Conservation (phyloP, 192 early-diverging fungal genomes). For the Diversispora epigaea region DNA sequence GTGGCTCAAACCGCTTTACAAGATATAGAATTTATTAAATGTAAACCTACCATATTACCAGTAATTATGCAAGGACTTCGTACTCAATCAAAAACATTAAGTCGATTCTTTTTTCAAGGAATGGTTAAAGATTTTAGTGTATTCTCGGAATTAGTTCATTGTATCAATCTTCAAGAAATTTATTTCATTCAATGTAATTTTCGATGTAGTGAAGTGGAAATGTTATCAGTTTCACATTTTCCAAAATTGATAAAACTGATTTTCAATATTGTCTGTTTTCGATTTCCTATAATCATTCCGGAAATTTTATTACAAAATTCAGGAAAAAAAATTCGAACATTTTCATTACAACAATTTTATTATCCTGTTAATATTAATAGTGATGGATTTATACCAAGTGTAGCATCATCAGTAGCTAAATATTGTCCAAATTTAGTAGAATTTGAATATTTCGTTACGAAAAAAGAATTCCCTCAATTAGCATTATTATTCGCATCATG, state of each 20-base stretch:
- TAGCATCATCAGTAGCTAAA: background rate
- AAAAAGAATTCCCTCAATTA: background rate
- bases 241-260: background rate
- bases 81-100: slow-evolving; percentile 1
- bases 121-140: slow-evolving; percentile 8
- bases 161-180: background rate
- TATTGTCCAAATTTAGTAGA: slow-evolving; percentile 8
- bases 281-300: background rate
- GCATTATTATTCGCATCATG: slow-evolving; percentile 4
- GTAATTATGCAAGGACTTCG: slow-evolving; percentile 11
- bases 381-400: background rate
- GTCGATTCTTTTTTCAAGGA: slow-evolving; percentile 3
- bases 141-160: background rate
- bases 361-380: background rate
- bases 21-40: slow-evolving; percentile 12
- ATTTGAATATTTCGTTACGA: background rate
- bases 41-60: background rate
- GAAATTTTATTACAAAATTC: slow-evolving; percentile 5
- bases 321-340: slow-evolving; percentile 1
- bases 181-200: background rate
- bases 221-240: background rate
- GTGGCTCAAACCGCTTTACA: background rate
- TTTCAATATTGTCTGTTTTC: slow-evolving; percentile 1
- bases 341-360: background rate
- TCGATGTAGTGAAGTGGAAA: background rate